Evolutionary conservation across 148 eudicot species (phyloP).

Genomic region (Rhododendron molle): DNA sequence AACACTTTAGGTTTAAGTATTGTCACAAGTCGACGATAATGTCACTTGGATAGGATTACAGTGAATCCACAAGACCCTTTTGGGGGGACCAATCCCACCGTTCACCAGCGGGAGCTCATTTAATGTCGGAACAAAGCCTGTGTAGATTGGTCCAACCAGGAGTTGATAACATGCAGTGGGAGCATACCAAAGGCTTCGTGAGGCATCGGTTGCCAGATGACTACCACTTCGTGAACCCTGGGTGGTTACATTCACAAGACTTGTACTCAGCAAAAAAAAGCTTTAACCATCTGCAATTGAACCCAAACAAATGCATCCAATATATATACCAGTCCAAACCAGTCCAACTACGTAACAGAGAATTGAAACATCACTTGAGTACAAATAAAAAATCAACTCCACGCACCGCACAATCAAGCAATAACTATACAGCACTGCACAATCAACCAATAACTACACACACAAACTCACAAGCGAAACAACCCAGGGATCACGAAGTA

Average conservation of each 20-base stretch:
- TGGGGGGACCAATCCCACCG: background rate
- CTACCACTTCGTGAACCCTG: background rate
- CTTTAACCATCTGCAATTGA: background rate
- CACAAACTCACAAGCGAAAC: background rate
- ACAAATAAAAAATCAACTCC: background rate
- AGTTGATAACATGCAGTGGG: background rate
- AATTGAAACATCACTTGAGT: background rate
- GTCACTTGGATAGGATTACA: background rate
- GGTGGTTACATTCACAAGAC: background rate
- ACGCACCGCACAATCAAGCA: background rate
- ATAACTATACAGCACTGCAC: background rate
- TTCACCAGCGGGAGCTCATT: background rate
- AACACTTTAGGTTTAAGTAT: background rate
- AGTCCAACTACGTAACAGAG: background rate
- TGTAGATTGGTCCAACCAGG: background rate
- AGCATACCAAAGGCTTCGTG: background rate
- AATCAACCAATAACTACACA: background rate
- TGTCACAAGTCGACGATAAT: background rate
- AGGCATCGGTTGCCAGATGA: background rate
- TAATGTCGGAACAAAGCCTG: background rate
- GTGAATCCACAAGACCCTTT: background rate
- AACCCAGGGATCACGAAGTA: background rate
- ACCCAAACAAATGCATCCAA: background rate
- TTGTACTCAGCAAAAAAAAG: background rate
- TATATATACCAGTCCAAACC: background rate